Conservation (phyloP, 805 yeast species). For the Sungouiozyma intestinalis region DNA sequence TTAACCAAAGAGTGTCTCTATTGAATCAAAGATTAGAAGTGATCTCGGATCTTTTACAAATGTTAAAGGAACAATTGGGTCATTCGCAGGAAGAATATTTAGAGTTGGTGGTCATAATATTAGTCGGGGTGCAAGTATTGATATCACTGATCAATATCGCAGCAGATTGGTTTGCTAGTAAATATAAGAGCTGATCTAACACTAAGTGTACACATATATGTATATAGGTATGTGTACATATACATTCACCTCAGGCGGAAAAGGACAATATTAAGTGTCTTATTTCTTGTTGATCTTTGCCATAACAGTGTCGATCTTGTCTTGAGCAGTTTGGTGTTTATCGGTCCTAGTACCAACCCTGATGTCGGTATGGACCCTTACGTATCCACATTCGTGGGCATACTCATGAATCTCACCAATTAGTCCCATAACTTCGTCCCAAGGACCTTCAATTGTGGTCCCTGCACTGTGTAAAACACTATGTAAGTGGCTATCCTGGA, state of each 20-base stretch:
- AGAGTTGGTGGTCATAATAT: constrained; percentile 80
- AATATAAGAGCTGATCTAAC: not conserved
- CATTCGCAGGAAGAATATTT: constrained; percentile 89
- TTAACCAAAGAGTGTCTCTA: constrained; percentile 84
- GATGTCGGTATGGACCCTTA: constrained; percentile 76
- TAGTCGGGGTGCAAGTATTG: constrained; percentile 86
- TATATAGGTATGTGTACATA: constrained; percentile 1
- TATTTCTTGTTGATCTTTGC: constrained; percentile 32
- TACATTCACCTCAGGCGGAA: constrained; percentile 4
- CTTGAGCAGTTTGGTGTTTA: constrained; percentile 60
- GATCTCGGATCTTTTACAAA: constrained; percentile 81
- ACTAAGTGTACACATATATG: not conserved
- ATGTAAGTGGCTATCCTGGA: constrained; percentile 50
- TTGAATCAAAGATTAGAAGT: constrained; percentile 90
- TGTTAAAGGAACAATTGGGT: constrained; percentile 94
- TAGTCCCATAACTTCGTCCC: constrained; percentile 75
- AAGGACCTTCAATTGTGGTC: constrained; percentile 84
- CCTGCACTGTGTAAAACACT: constrained; percentile 85
- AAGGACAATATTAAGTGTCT: not conserved
- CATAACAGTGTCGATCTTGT: constrained; percentile 58
- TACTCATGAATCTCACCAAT: constrained; percentile 70
- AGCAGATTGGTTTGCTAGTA: constrained; percentile 40
- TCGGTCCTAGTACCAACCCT: constrained; percentile 81
- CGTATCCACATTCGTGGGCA: constrained; percentile 61
- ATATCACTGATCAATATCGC: constrained; percentile 78